Percentiles rank a stretch among this genome's conserved stretches.
These are phyloP conservation scores for Crithidia brevicula DNA, from an alignment of 208 protist species.

Conservation along the genomic window DNA sequence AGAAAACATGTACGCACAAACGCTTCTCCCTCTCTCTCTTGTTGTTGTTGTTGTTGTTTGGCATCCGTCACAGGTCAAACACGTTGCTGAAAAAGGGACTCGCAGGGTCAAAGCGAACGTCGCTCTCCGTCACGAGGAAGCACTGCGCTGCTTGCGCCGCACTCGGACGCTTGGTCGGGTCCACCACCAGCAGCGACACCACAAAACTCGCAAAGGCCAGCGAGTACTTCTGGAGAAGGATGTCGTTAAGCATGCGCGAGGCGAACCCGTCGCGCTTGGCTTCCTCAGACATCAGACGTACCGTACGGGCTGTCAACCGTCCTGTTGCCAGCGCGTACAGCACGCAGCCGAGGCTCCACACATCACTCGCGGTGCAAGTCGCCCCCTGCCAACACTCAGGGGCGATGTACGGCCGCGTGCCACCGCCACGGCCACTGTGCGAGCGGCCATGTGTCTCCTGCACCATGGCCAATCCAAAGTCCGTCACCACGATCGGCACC, in stretches of 20 bases:
- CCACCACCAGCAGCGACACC: constrained; percentile 71
- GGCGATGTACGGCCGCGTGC: constrained; percentile 86
- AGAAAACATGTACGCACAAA: too few relatives aligned
- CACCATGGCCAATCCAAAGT: constrained; percentile 82
- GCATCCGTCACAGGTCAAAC: constrained; percentile 58
- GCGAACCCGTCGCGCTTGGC: constrained; percentile 65
- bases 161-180: constrained; percentile 66
- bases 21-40: too few relatives aligned
- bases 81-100: constrained; percentile 83
- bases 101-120: constrained; percentile 56
- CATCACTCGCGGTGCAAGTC: constrained; percentile 74
- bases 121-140: constrained; percentile 47
- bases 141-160: constrained; percentile 61
- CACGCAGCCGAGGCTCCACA: constrained; percentile 89
- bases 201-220: constrained; percentile 81
- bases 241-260: constrained; percentile 72
- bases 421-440: constrained; percentile 44
- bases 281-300: constrained; percentile 84
- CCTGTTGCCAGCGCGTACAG: constrained; percentile 84
- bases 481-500: constrained; percentile 81
- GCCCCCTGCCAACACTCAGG: constrained; percentile 73
- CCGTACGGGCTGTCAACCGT: constrained; percentile 50
- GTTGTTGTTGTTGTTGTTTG: too few relatives aligned
- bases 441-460: constrained; percentile 36
- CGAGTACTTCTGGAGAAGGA: constrained; percentile 58